Percentiles rank a stretch among this genome's conserved stretches.
Evolutionary conservation across 129 eudicot genomes (phyloP).

Genomic region (Tanacetum coccineum): DNA sequence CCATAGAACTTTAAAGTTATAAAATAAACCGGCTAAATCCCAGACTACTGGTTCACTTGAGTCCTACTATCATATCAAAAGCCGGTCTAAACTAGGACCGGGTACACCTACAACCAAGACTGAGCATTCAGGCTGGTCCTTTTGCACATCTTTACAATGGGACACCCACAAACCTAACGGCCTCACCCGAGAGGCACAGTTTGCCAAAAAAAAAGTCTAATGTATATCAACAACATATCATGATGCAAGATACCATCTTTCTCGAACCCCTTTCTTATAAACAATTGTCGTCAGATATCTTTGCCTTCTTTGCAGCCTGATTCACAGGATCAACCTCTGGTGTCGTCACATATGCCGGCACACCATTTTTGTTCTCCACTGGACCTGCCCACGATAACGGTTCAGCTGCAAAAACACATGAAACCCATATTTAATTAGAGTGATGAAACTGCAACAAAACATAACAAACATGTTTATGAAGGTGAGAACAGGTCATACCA

Average conservation of each 20-base stretch:
- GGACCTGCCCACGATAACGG: constrained; percentile 35
- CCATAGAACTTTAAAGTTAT: constrained; percentile 6
- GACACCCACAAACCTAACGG: constrained; percentile 12
- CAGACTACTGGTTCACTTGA: neutral
- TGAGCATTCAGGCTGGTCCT: neutral
- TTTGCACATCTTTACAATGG: constrained; percentile 26
- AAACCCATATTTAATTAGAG: neutral
- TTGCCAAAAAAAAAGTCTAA: constrained; percentile 2
- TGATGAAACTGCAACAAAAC: neutral
- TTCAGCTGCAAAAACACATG: constrained; percentile 25
- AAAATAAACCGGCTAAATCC: constrained; percentile 16
- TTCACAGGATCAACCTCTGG: constrained; percentile 8
- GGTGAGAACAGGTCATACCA: constrained; percentile 30
- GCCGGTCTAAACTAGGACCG: constrained; percentile 17
- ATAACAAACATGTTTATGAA: neutral
- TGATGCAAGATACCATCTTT: constrained; percentile 5
- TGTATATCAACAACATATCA: constrained; percentile 26
- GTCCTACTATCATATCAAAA: constrained; percentile 17
- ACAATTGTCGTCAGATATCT: constrained; percentile 8
- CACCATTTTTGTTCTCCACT: constrained; percentile 1
- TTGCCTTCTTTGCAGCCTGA: constrained; percentile 25
- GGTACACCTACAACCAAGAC: constrained; percentile 1
- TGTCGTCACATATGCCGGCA: constrained; percentile 13
- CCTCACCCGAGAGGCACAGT: neutral
- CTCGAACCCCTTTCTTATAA: constrained; percentile 14